Evolutionary conservation across 495 filamentous ascomycete genomes (phyloP).

Genomic region (Choiromyces venosus): DNA sequence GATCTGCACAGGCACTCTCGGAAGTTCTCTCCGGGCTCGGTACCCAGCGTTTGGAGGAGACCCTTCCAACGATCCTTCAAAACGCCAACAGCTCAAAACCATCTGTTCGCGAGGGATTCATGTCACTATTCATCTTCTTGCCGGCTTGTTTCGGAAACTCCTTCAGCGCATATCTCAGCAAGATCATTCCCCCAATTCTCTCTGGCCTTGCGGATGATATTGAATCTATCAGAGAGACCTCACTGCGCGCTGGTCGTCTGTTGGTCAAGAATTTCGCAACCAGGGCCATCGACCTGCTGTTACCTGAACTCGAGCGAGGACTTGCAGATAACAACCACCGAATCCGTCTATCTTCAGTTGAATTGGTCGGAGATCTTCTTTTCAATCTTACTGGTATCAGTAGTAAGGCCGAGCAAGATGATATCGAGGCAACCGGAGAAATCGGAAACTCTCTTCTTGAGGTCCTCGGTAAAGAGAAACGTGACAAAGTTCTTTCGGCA

Average conservation of each 20-base stretch:
- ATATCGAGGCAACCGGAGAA: conserved; percentile 71
- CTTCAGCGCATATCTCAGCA: conserved; percentile 90
- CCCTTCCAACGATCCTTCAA: conserved; percentile 89
- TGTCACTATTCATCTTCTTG: conserved; percentile 98
- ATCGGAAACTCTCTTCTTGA: conserved; percentile 87
- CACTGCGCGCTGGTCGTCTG: conserved; percentile 83
- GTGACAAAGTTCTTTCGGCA: conserved; percentile 89
- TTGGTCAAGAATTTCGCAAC: conserved; percentile 97
- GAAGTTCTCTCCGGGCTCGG: conserved; percentile 95
- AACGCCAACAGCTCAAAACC: conserved; percentile 90
- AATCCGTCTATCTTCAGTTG: conserved; percentile 94
- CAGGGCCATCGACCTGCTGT: conserved; percentile 82
- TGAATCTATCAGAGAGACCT: conserved; percentile 90
- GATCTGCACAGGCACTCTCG: conserved; percentile 92
- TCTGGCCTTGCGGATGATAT: conserved; percentile 91
- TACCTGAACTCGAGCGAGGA: conserved; percentile 92
- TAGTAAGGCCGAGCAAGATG: conserved; percentile 68
- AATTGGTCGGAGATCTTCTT: conserved; percentile 90
- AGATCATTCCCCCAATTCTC: conserved; percentile 93
- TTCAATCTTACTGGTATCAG: conserved; percentile 97
- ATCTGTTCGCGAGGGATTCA: conserved; percentile 91
- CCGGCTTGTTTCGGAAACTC: conserved; percentile 98
- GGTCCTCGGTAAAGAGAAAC: conserved; percentile 87
- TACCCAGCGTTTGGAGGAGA: conserved; percentile 87
- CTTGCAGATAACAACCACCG: conserved; percentile 93